Evolutionary conservation across 345 rosid species (phyloP), one percentile per base, ranked within the genome.

Genomic region (Pugionium dolabratum): DNA sequence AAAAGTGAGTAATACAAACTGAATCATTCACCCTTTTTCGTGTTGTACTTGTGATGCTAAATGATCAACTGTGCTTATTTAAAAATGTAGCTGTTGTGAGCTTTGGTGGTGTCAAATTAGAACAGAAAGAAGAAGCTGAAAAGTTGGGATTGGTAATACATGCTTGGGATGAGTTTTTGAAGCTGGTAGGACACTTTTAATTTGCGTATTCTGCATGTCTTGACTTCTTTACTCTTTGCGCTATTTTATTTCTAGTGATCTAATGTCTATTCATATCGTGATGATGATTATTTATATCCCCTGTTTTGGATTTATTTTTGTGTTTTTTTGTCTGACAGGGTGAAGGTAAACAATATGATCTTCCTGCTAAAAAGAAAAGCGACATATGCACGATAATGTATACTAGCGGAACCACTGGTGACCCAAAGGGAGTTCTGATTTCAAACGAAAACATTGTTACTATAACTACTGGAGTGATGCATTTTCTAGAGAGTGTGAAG

Each of bases 361-460:
- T 91, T 63, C 96, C 97, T 0, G 76, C 35, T 62, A 91, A 84
- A 72, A 80, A 66, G 75, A 75, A 82, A 78, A 78, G 76, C 37
- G 96, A 91, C 69, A 91, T 94, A 54, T 89, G 96, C 75, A 95
- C 97, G 7, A 87, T 91, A 41, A 95, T 91, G 99, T 94, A 94
- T 64, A 94, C 99, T n/a, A 90, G 99, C 9, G 99, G 99, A 73
- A 94, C 99, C 54, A 90, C 99, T 65, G 97, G 97, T 73, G 96
- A 94, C 66, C 99, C 99, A 7, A 94, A 89, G 73, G 99, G 99
- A 76, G 97, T 94, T 30, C 2, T 94, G 82, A 78, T 94, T 70
- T 91, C 99, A 71, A 94, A 94, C 69, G 85, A 87, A 4, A 85
- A 82, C 80, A 91, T 94, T 65, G 85, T 94, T 69, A 75, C 85